A percentile compares a stretch with the other conserved stretches of the same genome.
Evolutionary conservation across 108 stramenopile species (phyloP).

Genomic region (Cyclotella baltica): DNA sequence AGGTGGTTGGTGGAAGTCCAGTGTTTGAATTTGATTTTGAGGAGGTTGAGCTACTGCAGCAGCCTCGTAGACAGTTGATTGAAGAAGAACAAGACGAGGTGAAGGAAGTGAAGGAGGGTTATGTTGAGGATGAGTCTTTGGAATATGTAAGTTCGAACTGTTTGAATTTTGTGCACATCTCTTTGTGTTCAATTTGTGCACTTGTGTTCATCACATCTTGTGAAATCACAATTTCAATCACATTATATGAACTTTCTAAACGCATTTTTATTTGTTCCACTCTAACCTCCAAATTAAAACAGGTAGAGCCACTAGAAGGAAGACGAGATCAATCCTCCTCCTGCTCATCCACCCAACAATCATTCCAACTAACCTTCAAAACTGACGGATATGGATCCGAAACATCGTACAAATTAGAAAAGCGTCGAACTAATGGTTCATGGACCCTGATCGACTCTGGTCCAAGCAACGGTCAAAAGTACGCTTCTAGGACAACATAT

Average conservation of each 20-base stretch:
- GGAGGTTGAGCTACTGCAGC: background rate
- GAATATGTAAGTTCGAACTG: constrained; percentile 13
- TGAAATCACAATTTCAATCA: background rate
- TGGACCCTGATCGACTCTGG: constrained; percentile 8
- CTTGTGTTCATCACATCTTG: background rate
- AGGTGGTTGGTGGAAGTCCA: constrained; percentile 7
- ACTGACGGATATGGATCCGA: constrained; percentile 23
- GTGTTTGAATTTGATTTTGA: background rate
- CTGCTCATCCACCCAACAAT: constrained; percentile 21
- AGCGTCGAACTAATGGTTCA: background rate
- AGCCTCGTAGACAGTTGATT: background rate
- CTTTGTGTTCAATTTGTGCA: background rate
- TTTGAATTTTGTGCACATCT: background rate
- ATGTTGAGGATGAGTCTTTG: constrained; percentile 14
- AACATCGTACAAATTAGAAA: constrained; percentile 30
- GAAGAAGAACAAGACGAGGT: background rate
- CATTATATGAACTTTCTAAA: background rate
- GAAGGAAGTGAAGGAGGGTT: background rate
- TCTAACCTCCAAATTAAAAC: no score
- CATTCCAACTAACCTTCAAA: constrained; percentile 15
- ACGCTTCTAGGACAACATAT: background rate
- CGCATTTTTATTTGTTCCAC: background rate
- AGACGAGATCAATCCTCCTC: constrained; percentile 10
- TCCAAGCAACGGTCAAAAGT: constrained; percentile 6
- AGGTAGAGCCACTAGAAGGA: constrained; percentile 15